Evolutionary conservation across 2,329 filamentous ascomycete genomes (phyloP), one percentile per base, ranked within the genome.

Genomic region (Colletotrichum sp.): DNA sequence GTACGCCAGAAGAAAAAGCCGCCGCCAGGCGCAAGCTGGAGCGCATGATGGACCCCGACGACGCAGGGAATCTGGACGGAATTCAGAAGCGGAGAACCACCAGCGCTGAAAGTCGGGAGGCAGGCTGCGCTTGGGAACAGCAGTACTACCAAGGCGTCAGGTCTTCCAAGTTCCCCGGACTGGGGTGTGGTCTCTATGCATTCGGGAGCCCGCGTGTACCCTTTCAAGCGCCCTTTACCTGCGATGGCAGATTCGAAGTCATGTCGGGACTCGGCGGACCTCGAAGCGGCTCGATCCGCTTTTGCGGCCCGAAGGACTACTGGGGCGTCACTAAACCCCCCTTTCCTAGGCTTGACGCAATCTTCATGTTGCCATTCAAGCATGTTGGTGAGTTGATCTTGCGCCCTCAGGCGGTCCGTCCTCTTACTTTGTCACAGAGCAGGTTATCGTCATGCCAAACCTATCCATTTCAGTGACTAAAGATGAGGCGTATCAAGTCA

Each of bases 121-220:
- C 39, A 22, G 39, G 44, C 44, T 2, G 19, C 44, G n/a, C n/a
- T 22, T 48, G 44, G 44, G 5, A 5, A 9, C 5, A 48, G 2
- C 57, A 73, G 44, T 73, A 73, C 15, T 69, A 63, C 19, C 65
- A 73, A 22, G 65, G 71, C 52, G 8, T 63, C 9, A 8, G 2
- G 2, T 15, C 25, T 4, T 16, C 6, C n/a, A 30, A 70, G 4
- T 34, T 73, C 5, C 1, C 1, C 2, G 57, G 65, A 6, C 1
- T 57, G 16, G 71, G 55, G 2, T 57, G 71, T 32, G 65, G 71
- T 7, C 12, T 11, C 8, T 39, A 48, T 44, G n/a, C 15, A 4
- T 22, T 69, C 1, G 55, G 55, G 1, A 39, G 22, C 16, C 57
- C 57, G 12, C 27, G 19, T 0, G 28, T 73, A 3, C 55, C 65